Base-by-base conservation (phyloP, 179 eudicot species). In the Actinidia polygama region DNA sequence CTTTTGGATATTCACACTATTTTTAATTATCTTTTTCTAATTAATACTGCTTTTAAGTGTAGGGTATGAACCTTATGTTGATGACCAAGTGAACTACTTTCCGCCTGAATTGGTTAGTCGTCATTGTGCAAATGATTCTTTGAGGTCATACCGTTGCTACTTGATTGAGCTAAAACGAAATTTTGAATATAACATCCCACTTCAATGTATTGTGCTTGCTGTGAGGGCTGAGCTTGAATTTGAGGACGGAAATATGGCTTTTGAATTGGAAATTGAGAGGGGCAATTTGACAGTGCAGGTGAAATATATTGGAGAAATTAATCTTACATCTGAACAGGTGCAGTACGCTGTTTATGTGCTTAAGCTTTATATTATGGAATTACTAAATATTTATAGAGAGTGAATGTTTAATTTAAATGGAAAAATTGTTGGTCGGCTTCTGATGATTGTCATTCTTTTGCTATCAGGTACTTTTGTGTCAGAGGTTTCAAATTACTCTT, bases 71-170 rank as follows among this genome's bases (percentile, higher is more conserved):
- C 81, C 85, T 6, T 87, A 90, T 81, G 63, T 85, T 46, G 91
- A 88, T 1, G 86, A 91, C 7, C 90, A 88, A 77, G 84, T 80
- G n/a, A 77, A 63, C 23, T 97, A 89, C 81, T 24, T 88, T 73
- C 95, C 98, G 3, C 86, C 87, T 44, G 97, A 97, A 86, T 80
- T 95, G 69, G 90, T 94, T 70, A 77, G 87, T 26, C 47, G 87
- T 26, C 47, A 74, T 75, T 76, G 80, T 19, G 80, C 30, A 11
- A 77, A 84, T 66, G 81, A 70, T 75, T 66, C 86, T 21, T 64
- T 83, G 44, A 88, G 61, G 50, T 58, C 79, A 24, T 93, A 87
- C 78, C 87, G 95, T 83, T 88, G 92, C 83, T 97, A 97, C 85
- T 44, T 90, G 78, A 79, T 97, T 66, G 85, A 87, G 85, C 83